phyloP scores from a whole-genome alignment of 768 basidiomycete genomes.

The Suillus ampliporus region DNA sequence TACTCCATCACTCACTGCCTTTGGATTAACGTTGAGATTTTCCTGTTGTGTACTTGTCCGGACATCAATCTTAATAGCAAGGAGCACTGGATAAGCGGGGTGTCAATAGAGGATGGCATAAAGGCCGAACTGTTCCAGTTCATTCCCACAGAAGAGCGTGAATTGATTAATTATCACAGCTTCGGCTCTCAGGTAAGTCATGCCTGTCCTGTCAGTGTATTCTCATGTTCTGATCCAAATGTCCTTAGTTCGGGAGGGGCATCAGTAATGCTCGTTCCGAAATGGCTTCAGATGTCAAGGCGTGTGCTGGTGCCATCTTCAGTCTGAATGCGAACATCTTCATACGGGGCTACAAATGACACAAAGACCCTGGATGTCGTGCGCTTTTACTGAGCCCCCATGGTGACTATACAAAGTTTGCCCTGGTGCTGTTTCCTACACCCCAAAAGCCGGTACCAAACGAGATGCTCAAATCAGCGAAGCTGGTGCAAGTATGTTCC shows the following conservation, averaged over 20 bases:
- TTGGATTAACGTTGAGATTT: constrained; percentile 11
- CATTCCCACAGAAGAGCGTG: constrained; percentile 2
- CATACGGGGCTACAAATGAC: neutral
- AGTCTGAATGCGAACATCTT: neutral
- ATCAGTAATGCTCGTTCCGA: constrained; percentile 2
- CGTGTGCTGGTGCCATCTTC: constrained; percentile 1
- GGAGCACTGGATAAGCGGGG: constrained; percentile 8
- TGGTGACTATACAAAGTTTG: constrained; percentile 5
- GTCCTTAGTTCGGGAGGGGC: constrained; percentile 1
- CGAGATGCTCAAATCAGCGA: neutral
- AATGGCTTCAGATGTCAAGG: constrained; percentile 3
- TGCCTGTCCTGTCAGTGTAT: neutral
- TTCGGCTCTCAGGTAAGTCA: constrained; percentile 9
- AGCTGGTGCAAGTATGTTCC: constrained; percentile 3
- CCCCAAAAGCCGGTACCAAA: too few species aligned
- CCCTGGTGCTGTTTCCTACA: constrained; percentile 4
- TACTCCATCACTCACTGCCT: constrained; percentile 7
- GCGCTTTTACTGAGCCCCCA: neutral
- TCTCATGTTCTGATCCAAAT: neutral
- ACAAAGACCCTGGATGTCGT: neutral
- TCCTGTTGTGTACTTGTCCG: constrained; percentile 1
- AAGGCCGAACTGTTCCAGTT: constrained; percentile 14
- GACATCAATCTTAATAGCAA: neutral
- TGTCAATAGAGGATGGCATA: constrained; percentile 9
- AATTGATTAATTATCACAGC: constrained; percentile 2